These are phyloP conservation scores for Aspergillus sclerotiicarbonarius DNA, from an alignment of 495 filamentous ascomycete genomes.

Conservation along the genomic window DNA sequence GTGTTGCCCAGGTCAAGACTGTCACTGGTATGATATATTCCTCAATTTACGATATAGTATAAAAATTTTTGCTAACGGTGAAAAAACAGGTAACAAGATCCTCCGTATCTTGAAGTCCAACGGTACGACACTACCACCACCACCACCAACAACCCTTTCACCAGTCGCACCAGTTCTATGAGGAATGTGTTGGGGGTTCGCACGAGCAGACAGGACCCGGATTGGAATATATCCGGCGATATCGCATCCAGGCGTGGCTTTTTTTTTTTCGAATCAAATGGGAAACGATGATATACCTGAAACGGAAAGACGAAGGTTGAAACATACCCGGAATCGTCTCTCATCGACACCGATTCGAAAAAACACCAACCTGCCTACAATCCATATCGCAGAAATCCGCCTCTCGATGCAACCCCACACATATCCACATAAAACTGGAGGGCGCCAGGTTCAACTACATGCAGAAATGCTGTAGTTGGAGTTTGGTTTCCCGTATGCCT, in stretches of 20 bases:
- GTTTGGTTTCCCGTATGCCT: conserved; percentile 57
- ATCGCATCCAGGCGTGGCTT: background rate
- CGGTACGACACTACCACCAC: conserved; percentile 61
- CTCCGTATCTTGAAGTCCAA: conserved; percentile 94
- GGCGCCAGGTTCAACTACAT: background rate
- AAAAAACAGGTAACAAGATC: conserved; percentile 92
- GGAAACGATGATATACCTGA: background rate
- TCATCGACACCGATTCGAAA: no score
- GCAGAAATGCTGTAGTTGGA: background rate
- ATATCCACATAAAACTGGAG: background rate
- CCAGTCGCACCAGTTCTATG: conserved; percentile 4
- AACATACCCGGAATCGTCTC: background rate
- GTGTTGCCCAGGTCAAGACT: conserved; percentile 93
- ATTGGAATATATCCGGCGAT: conserved; percentile 2
- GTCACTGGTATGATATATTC: conserved; percentile 74
- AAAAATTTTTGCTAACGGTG: no score
- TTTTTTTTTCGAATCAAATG: background rate
- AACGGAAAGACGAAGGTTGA: background rate
- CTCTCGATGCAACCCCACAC: background rate
- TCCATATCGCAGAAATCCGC: background rate
- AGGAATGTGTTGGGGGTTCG: conserved; percentile 4
- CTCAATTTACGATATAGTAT: no score
- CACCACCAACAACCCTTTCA: conserved; percentile 15
- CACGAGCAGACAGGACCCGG: background rate
- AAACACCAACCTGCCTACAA: background rate